phyloP scores from a whole-genome alignment of 441 rosid genomes.

The Viola pubescens region DNA sequence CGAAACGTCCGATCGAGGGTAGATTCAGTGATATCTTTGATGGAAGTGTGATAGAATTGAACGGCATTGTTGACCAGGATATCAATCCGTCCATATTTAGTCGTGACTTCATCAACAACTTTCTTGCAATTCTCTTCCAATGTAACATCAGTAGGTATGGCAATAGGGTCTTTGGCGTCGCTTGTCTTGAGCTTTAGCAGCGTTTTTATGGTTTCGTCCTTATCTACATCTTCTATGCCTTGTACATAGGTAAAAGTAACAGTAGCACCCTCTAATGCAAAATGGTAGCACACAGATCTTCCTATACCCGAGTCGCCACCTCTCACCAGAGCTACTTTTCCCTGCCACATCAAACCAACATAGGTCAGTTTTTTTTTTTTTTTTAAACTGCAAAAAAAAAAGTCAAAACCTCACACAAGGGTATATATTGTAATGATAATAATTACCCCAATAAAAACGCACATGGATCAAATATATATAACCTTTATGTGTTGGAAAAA shows the following conservation, averaged over 20 bases:
- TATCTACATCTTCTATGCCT: conserved; percentile 50
- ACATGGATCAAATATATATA: not conserved
- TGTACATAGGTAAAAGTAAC: conserved; percentile 61
- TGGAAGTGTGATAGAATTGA: conserved; percentile 18
- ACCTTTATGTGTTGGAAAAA: not conserved
- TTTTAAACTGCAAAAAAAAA: not conserved
- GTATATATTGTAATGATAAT: not conserved
- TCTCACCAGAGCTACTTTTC: conserved; percentile 54
- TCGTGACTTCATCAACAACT: conserved; percentile 41
- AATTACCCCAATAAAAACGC: not conserved
- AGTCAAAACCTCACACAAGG: not conserved
- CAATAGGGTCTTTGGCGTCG: conserved; percentile 46
- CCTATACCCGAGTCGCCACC: conserved; percentile 76
- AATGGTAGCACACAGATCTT: conserved; percentile 41
- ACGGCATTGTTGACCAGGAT: conserved; percentile 45
- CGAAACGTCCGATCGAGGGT: conserved; percentile 41
- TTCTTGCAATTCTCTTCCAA: conserved; percentile 50
- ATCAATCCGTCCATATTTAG: conserved; percentile 35
- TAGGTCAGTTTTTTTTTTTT: not conserved
- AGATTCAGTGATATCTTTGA: conserved; percentile 40
- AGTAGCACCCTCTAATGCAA: conserved; percentile 50
- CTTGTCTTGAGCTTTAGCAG: conserved; percentile 30
- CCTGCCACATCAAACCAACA: conserved; percentile 19
- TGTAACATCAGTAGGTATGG: conserved; percentile 45
- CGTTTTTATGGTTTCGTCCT: conserved; percentile 35